Evolutionary conservation across 1,139 yeast species (phyloP), one percentile per base, ranked within the genome.

Genomic region (Protomyces gravidus): DNA sequence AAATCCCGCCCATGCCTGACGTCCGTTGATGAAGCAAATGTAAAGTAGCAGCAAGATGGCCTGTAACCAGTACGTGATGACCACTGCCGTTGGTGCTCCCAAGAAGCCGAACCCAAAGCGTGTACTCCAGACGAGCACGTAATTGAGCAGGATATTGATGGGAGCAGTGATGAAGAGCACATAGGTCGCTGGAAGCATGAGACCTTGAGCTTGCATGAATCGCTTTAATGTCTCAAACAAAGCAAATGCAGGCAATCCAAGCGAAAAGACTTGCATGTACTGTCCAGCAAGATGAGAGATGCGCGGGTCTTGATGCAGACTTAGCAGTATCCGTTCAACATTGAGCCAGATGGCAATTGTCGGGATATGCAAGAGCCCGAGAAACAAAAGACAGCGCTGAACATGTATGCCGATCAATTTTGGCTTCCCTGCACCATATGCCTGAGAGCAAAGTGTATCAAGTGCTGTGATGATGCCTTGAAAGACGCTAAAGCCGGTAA

Each of bases 381-480:
- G 46, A n/a, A 60, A 45, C 60, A 83, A 72, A 3, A 53, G 47
- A 36, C 86, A 82, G 63, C 84, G 72, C 65, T 80, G 78, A 65
- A 80, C 78, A 68, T 82, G 81, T 55, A 80, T 68, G 0, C 87
- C 86, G 5, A 82, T 86, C 63, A 77, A 68, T 55, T 76, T 75
- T 62, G 72, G 75, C 63, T 81, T 80, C 50, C 76, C 76, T 28
- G 81, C 73, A 2, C 87, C 86, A 63, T 82, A 73, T 0, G 77
- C 75, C 62, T 75, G 78, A 2, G 96, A 90, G 67, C 96, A 88
- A 45, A 89, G 74, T 0, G 96, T 89, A 68, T 89, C 97, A 60
- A 89, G 75, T 25, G 95, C 83, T 0, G 96, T 89, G 0, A 96
- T 85, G 57, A 88, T 81, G 19, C 96, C 97, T 72, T 87, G 95